phyloP scores from a whole-genome alignment of 306 rosid genomes.

The Prosopis cineraria region DNA sequence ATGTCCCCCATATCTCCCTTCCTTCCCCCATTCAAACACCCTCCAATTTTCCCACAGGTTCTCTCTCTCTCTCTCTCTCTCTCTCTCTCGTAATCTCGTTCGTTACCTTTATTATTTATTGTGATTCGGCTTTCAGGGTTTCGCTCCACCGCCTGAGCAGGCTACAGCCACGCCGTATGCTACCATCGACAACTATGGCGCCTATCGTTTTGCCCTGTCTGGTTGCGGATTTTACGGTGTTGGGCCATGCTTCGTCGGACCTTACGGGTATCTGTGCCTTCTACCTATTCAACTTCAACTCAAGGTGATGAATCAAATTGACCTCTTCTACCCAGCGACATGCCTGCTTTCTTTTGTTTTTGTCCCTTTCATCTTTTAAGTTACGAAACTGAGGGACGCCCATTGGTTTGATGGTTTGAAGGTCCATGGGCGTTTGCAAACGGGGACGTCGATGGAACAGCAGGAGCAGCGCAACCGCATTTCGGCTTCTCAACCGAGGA shows the following conservation, averaged over 20 bases:
- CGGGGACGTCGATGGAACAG: not conserved
- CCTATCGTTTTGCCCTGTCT: not conserved
- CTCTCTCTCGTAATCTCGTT: not conserved
- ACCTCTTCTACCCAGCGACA: not conserved
- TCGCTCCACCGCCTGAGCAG: not conserved
- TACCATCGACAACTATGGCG: not conserved
- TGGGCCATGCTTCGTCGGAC: not conserved
- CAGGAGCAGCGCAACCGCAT: not conserved
- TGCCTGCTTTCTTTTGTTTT: not conserved
- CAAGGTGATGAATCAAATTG: not conserved
- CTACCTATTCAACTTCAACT: not conserved
- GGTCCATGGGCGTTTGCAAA: not conserved
- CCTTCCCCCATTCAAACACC: not conserved
- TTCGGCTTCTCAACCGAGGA: not conserved
- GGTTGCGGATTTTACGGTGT: not conserved
- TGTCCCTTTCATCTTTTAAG: not conserved
- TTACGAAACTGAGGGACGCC: not conserved
- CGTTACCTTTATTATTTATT: not conserved
- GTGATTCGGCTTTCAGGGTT: not conserved
- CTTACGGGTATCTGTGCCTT: not conserved
- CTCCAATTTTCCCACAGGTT: not conserved
- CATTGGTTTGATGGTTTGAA: not conserved
- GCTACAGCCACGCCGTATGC: not conserved
- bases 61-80: not conserved
- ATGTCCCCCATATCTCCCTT: not conserved